Percentiles rank a stretch among this genome's conserved stretches.
phyloP scores from a whole-genome alignment of 768 basidiomycete genomes.

The Lentinula sp. region DNA sequence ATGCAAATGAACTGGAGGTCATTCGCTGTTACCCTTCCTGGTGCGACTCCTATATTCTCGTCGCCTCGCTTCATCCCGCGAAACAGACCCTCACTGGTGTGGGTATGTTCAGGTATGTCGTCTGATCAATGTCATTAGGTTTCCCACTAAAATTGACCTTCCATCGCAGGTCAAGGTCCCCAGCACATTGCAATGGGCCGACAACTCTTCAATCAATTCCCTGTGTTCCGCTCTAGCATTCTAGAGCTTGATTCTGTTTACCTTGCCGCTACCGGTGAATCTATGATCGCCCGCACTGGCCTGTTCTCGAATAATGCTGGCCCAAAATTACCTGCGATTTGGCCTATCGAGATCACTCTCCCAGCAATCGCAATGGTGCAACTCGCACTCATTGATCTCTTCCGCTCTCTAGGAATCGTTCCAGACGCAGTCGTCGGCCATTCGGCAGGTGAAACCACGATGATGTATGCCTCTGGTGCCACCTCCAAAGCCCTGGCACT shows the following conservation, averaged over 20 bases:
- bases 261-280: slow-evolving; percentile 21
- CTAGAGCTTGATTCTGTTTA: slow-evolving; percentile 29
- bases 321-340: slow-evolving; percentile 13
- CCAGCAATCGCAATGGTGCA: slow-evolving; percentile 39
- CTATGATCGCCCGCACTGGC: slow-evolving; percentile 28
- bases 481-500: slow-evolving; percentile 31
- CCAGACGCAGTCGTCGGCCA: slow-evolving; percentile 37
- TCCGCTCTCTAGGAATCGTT: slow-evolving; percentile 25
- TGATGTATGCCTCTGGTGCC: slow-evolving; percentile 23
- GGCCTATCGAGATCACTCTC: slow-evolving; percentile 31
- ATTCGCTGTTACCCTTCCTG: slow-evolving; percentile 13
- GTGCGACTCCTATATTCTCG: slow-evolving; percentile 14
- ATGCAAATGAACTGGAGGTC: slow-evolving; percentile 27
- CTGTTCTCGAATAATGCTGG: slow-evolving; percentile 23
- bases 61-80: slow-evolving; percentile 21
- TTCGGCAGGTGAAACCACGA: slow-evolving; percentile 41
- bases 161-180: slow-evolving; percentile 29
- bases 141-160: slow-evolving; percentile 24
- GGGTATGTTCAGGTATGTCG: slow-evolving; percentile 31
- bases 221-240: slow-evolving; percentile 31
- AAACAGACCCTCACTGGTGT: slow-evolving; percentile 23
- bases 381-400: slow-evolving; percentile 36
- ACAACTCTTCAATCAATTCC: slow-evolving; percentile 24
- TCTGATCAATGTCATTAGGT: slow-evolving; percentile 27
- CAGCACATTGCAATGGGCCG: slow-evolving; percentile 34